These are phyloP conservation scores for Sonneratia alba DNA, from an alignment of 345 rosid genomes.

Conservation along the genomic window DNA sequence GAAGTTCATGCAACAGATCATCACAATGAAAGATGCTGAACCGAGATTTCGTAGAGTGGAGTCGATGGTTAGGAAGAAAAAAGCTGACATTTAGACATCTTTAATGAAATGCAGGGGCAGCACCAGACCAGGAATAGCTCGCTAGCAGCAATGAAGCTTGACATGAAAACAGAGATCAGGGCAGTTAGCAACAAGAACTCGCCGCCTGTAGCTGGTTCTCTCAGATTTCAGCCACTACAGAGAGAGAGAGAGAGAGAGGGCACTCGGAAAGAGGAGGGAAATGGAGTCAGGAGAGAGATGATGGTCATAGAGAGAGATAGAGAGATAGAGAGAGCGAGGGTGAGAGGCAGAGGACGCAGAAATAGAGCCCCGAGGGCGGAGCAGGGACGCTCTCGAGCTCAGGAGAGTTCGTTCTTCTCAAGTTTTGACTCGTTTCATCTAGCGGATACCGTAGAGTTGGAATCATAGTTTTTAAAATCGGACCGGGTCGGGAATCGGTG, in stretches of 20 bases:
- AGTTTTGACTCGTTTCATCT: neutral
- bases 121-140: neutral
- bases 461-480: too few relatives aligned
- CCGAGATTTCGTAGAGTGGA: neutral
- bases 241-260: slow-evolving; percentile 6
- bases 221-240: neutral
- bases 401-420: neutral
- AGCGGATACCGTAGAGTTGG: neutral
- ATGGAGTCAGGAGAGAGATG: neutral
- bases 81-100: neutral
- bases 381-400: neutral
- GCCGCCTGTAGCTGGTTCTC: neutral
- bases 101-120: neutral
- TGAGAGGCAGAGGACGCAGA: neutral
- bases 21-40: neutral
- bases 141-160: neutral
- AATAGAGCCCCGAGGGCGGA: neutral
- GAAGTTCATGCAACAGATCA: too few relatives aligned
- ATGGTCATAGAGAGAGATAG: neutral
- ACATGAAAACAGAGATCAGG: neutral
- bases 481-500: too few relatives aligned
- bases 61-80: neutral
- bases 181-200: neutral
- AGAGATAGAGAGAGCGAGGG: neutral
- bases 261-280: slow-evolving; percentile 14